A percentile compares a stretch with the other conserved stretches of the same genome.
Evolutionary conservation across 306 rosid species (phyloP).

Genomic region (Castanopsis chinensis): DNA sequence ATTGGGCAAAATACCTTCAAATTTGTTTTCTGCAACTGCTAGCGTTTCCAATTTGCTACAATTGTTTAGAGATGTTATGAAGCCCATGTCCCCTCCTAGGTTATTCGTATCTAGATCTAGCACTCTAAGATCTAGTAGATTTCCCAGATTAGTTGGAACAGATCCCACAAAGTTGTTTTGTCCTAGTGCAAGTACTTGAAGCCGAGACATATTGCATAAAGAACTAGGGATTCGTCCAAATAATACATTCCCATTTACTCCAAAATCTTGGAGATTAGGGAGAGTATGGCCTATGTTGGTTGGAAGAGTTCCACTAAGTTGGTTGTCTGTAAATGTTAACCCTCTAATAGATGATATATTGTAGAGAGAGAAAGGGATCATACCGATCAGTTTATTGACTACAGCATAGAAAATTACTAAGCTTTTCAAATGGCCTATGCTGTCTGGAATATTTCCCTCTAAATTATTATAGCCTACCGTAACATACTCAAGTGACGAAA

Average conservation of each 20-base stretch:
- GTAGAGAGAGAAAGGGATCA: constrained; percentile 26
- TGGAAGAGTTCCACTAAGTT: constrained; percentile 32
- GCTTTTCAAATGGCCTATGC: constrained; percentile 16
- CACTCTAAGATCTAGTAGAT: background rate
- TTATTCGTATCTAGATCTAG: background rate
- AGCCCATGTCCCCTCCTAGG: constrained; percentile 4
- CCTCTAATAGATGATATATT: constrained; percentile 34
- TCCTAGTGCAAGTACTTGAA: no score
- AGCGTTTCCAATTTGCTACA: background rate
- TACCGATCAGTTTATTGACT: constrained; percentile 18
- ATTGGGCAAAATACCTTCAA: constrained; percentile 2
- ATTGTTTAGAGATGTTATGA: background rate
- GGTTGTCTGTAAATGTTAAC: background rate
- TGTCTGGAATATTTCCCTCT: constrained; percentile 27
- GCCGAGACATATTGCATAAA: constrained; percentile 29
- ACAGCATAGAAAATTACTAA: background rate
- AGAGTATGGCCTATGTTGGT: constrained; percentile 25
- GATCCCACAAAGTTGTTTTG: constrained; percentile 18
- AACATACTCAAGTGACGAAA: constrained; percentile 36
- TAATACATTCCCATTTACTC: no score
- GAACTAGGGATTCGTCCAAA: constrained; percentile 33
- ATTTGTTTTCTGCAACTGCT: background rate
- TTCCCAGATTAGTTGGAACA: constrained; percentile 8
- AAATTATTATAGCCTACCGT: background rate
- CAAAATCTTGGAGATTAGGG: constrained; percentile 38